Base-by-base conservation (phyloP, 495 filamentous ascomycete genomes). In the Podospora australis region DNA sequence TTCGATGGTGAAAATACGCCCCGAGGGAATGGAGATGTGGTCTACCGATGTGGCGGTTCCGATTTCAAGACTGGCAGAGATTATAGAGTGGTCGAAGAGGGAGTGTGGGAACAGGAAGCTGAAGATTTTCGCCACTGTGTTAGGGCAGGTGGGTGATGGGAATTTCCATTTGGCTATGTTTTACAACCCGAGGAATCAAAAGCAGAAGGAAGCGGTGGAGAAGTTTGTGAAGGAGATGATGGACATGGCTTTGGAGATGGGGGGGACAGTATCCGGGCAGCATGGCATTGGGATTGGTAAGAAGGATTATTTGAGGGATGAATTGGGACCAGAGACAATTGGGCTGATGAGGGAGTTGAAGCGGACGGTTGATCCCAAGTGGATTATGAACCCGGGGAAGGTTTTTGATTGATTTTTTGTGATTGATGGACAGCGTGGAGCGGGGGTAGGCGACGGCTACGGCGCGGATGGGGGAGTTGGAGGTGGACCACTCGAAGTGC, bases 401-500 rank as follows among this genome's bases (percentile, higher is more conserved):
- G 59, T 68, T 19, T 65, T 68, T 53, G 57, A 64, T 25, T 60
- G 40, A 30, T 30, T 30, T n/a, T n/a, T n/a, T n/a, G n/a, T n/a
- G n/a, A n/a, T n/a, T n/a, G n/a, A n/a, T n/a, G n/a, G n/a, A n/a
- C n/a, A n/a, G n/a, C 3, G 87, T 92, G 4, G 72, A 77, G 42
- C 75, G 79, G 3, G 85, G 87, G 56, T 84, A 86, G 20, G 76
- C 84, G 11, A 90, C 80, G 1, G 87, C 84, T 3, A 87, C 80
- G 0, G 86, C 86, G 2, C 87, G 70, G 4, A 70, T 71, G 26
- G 83, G 78, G 14, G 82, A 79, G 58, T 96, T 95, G 47, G 84
- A 77, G 3, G 86, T 86, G 1, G 86, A 90, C 86, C 87, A 91
- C 66, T 91, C 86, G 2, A 87, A 90, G 64, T 84, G 90, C 36